Conservation (phyloP, 345 rosid species). For the Boechera retrofracta region DNA sequence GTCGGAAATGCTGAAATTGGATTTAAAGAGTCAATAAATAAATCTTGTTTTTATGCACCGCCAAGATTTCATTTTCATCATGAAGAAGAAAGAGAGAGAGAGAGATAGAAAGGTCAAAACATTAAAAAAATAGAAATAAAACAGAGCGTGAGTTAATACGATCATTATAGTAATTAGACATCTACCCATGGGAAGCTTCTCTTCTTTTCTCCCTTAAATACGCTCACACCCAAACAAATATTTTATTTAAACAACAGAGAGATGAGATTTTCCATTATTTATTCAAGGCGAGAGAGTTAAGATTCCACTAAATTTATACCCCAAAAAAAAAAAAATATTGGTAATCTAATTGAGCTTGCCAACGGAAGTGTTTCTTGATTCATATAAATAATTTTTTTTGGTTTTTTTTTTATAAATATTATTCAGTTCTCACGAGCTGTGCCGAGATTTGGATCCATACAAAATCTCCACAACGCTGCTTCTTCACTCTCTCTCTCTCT, state of each 20-base stretch:
- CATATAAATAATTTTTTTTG: not conserved
- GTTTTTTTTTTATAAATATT: not conserved
- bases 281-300: slow-evolving; percentile 27
- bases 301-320: slow-evolving; percentile 11
- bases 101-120: not conserved
- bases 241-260: not conserved
- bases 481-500: slow-evolving; percentile 38
- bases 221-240: not conserved
- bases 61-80: not conserved
- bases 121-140: not conserved
- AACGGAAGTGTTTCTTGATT: slow-evolving; percentile 25
- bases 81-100: not conserved
- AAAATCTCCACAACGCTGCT: slow-evolving; percentile 40
- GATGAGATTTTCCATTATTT: not conserved
- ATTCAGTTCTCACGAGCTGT: slow-evolving; percentile 47
- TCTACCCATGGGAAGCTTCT: slow-evolving; percentile 42
- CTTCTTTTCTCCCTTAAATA: slow-evolving; percentile 38
- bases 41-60: slow-evolving; percentile 36
- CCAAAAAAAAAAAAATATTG: not conserved
- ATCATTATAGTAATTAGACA: slow-evolving; percentile 28
- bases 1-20: not conserved
- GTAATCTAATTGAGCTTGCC: slow-evolving; percentile 4
- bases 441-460: slow-evolving; percentile 67
- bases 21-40: slow-evolving; percentile 10
- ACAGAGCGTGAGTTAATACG: slow-evolving; percentile 10